A percentile compares a stretch with the other conserved stretches of the same genome.
Evolutionary conservation across 306 rosid genomes (phyloP).

Genomic region (Bauhinia variegata): DNA sequence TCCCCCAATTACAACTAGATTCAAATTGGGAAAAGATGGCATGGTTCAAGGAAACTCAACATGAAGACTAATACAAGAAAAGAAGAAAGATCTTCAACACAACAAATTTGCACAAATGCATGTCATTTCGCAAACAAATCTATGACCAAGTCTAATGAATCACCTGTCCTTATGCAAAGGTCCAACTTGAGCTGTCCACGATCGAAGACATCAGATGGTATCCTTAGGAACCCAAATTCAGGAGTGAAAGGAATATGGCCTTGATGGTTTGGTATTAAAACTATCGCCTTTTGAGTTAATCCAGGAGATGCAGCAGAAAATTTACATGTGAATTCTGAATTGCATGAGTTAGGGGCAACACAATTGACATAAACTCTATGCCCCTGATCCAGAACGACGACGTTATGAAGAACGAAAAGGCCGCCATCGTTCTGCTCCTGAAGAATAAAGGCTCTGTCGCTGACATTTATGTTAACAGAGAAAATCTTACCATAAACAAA

Average conservation of each 20-base stretch:
- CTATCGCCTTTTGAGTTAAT: constrained; percentile 6
- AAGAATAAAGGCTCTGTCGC: constrained; percentile 47
- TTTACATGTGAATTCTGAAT: constrained; percentile 45
- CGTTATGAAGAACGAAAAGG: constrained; percentile 56
- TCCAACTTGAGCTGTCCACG: constrained; percentile 46
- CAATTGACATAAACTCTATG: constrained; percentile 49
- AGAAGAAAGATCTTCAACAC: no score
- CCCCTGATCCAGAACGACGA: constrained; percentile 39
- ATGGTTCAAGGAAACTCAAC: no score
- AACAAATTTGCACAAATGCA: no score
- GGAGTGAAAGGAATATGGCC: constrained; percentile 26
- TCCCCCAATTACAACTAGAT: no score
- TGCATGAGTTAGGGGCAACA: constrained; percentile 49
- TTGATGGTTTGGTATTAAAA: constrained; percentile 46
- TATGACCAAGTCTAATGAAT: no score
- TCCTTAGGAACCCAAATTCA: constrained; percentile 43
- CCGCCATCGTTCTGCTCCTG: constrained; percentile 52
- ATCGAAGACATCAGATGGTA: constrained; percentile 46
- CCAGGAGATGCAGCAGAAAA: constrained; percentile 38
- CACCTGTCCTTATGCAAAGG: constrained; percentile 46
- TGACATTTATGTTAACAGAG: constrained; percentile 28
- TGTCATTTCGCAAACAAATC: no score
- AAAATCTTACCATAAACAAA: constrained; percentile 46
- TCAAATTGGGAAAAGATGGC: no score
- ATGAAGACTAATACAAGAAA: no score